phyloP scores from a whole-genome alignment of 768 basidiomycete species.

The Basidioascus undulatus region DNA sequence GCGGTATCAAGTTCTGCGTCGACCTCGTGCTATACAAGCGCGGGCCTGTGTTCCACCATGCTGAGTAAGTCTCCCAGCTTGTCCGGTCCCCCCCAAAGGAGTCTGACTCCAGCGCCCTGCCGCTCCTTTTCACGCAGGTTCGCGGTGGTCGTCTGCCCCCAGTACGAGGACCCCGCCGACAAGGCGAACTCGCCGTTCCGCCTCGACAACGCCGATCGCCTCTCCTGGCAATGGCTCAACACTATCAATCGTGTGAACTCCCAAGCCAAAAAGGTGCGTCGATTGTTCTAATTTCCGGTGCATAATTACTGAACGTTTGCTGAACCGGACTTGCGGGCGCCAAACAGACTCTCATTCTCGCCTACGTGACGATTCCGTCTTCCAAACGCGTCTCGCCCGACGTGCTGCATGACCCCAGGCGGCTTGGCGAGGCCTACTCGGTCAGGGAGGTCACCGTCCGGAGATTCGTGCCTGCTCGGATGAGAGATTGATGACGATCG shows the following conservation, averaged over 20 bases:
- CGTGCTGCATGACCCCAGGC: conserved; percentile 42
- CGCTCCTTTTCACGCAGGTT: conserved; percentile 32
- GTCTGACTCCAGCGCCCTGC: neutral
- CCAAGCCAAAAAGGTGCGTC: conserved; percentile 77
- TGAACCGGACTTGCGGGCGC: too few relatives aligned
- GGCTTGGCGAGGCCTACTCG: conserved; percentile 41
- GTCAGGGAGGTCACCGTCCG: conserved; percentile 63
- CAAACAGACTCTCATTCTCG: conserved; percentile 60
- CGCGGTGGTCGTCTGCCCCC: conserved; percentile 67
- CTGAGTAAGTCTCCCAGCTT: conserved; percentile 41
- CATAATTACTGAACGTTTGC: neutral
- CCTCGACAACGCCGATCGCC: conserved; percentile 30
- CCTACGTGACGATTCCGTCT: conserved; percentile 31
- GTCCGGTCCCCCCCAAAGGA: neutral
- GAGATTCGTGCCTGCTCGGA: conserved; percentile 71
- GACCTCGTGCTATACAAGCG: conserved; percentile 85
- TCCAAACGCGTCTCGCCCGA: conserved; percentile 27
- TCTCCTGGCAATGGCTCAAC: conserved; percentile 86
- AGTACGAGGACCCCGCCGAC: conserved; percentile 64
- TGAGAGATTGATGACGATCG: too few relatives aligned
- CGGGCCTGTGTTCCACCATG: conserved; percentile 84
- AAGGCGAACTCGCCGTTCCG: conserved; percentile 35
- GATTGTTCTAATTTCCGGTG: neutral
- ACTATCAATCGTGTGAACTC: conserved; percentile 91
- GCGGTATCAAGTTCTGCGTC: conserved; percentile 89